Percentiles rank a stretch among this genome's conserved stretches.
phyloP scores from a whole-genome alignment of 2,329 filamentous ascomycete species.

The Davidsoniella virescens region DNA sequence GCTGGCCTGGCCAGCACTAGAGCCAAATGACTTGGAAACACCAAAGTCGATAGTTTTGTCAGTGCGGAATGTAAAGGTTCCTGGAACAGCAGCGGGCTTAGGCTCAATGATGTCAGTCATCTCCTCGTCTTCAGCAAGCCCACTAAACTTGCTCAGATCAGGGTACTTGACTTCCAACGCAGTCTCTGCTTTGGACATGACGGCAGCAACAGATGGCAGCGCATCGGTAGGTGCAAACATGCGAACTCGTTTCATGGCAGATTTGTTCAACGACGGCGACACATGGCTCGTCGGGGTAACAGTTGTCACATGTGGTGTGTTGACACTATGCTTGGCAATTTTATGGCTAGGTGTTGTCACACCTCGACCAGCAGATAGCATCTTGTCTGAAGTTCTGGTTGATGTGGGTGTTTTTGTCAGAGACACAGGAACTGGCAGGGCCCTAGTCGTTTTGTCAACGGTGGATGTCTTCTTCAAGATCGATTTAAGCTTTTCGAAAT shows the following conservation, averaged over 20 bases:
- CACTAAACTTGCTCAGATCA: conserved; percentile 30
- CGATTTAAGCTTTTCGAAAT: conserved; percentile 41
- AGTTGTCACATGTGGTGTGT: conserved; percentile 48
- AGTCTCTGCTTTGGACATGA: conserved; percentile 14
- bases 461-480: conserved; percentile 32
- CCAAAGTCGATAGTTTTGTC: conserved; percentile 47
- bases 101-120: conserved; percentile 15
- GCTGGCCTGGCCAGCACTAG: conserved; percentile 41
- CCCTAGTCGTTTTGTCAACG: conserved; percentile 27
- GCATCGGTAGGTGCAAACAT: conserved; percentile 17
- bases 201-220: conserved; percentile 21
- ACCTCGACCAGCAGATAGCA: conserved; percentile 22
- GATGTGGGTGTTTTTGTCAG: conserved; percentile 23
- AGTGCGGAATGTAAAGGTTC: conserved; percentile 49
- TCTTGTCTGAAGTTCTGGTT: conserved; percentile 15
- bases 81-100: conserved; percentile 28
- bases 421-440: conserved; percentile 24
- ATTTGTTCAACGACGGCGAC: conserved; percentile 10
- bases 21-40: conserved; percentile 35
- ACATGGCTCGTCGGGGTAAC: conserved; percentile 8
- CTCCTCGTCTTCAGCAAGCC: conserved; percentile 16
- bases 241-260: conserved; percentile 11
- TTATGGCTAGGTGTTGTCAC: conserved; percentile 54
- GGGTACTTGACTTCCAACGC: conserved; percentile 31
- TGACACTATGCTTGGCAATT: conserved; percentile 57